Evolutionary conservation across 2,329 filamentous ascomycete species (phyloP), one percentile per base, ranked within the genome.

Genomic region (Fusarium nodosum): DNA sequence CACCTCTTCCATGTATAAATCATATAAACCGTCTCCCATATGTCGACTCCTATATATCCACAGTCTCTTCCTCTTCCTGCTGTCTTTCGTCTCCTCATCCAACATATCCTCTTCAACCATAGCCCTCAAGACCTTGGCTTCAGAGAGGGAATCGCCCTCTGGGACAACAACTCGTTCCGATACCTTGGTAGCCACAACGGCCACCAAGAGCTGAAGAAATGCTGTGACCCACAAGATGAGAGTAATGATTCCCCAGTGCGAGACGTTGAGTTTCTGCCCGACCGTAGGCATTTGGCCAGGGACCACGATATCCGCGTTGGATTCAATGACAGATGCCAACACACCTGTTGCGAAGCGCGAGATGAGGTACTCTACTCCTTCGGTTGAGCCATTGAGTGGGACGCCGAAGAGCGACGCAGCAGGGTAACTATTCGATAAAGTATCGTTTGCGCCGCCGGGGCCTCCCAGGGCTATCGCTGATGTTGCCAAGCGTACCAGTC

Each of bases 381-480:
- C 30, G 3, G 28, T 7, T 1, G 57, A 42, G 3, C 61, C 61
- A 4, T 57, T 57, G 1, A 57, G 7, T 3, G 58, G 58, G 0
- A 30, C 11, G 0, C 58, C 58, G 8, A 57, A 63, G 1, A 34
- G 6, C 0, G 58, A 38, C 0, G 34, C 39, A 0, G 24, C 10
- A 15, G 60, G 60, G 5, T 64, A 64, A 18, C 50, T 53, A 16
- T 53, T 53, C 18, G 50, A 22, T 33, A 20, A 5, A 5, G 15
- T 16, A 4, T 47, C 20, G 15, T 41, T 9, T 26, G 15, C 13
- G 38, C 39, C 53, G 13, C 26, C 30, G 13, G 55, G 56, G 0
- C 64, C 70, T 48, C 71, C 63, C 1, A 72, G 16, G 0, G 70
- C 66, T 20, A 72, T 68, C 0, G 66, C 59, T 0, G 50, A 57